Conservation (phyloP, 331 rosid genomes). For the Quercus lobata region DNA sequence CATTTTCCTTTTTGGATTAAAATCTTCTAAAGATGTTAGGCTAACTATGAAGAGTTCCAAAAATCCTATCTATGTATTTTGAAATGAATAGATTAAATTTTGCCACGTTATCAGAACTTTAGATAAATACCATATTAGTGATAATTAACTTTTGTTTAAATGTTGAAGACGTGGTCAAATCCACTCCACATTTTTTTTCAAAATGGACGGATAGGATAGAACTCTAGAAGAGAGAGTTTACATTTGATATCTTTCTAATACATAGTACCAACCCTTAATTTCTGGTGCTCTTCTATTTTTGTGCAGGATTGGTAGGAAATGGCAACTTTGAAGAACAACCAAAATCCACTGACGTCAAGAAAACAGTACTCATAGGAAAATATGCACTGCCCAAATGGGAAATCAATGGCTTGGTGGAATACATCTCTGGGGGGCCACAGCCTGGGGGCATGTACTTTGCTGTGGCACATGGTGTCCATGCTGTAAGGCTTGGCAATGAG, state of each 20-base stretch:
- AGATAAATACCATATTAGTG: too few species aligned
- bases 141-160: too few species aligned
- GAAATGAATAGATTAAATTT: too few species aligned
- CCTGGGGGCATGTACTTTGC: constrained; percentile 81
- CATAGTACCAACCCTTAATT: background rate
- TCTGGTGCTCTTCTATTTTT: background rate
- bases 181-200: too few species aligned
- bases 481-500: constrained; percentile 85
- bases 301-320: constrained; percentile 65
- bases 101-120: too few species aligned
- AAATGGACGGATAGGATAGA: too few species aligned
- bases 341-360: constrained; percentile 40
- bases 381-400: constrained; percentile 72
- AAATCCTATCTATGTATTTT: too few species aligned
- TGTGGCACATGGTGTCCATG: constrained; percentile 77
- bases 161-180: too few species aligned
- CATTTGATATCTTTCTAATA: constrained; percentile 7
- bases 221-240: background rate
- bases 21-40: too few species aligned
- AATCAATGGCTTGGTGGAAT: constrained; percentile 73
- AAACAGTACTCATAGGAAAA: constrained; percentile 67
- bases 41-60: too few species aligned
- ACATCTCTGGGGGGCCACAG: constrained; percentile 80
- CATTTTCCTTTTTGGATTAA: too few species aligned
- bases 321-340: constrained; percentile 89